A percentile compares a stretch with the other conserved stretches of the same genome.
Evolutionary conservation across 768 basidiomycete species (phyloP).

Genomic region (Chalciporus chontae): DNA sequence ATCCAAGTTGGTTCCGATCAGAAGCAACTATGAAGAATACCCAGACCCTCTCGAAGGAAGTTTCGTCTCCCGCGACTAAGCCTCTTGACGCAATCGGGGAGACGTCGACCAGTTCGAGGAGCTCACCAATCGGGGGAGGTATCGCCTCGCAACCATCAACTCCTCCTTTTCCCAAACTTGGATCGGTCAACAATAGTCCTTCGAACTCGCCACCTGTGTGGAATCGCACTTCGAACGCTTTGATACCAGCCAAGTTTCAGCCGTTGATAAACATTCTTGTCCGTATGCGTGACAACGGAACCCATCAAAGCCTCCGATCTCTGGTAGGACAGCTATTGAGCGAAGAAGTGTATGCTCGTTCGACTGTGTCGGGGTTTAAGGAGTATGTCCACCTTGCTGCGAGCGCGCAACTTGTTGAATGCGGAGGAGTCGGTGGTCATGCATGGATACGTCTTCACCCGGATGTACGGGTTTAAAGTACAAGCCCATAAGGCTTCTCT

Average conservation of each 20-base stretch:
- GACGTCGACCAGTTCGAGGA: conserved; percentile 6
- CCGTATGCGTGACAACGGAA: conserved; percentile 31
- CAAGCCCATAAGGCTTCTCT: not conserved
- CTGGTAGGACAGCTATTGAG: conserved; percentile 33
- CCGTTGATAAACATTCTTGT: conserved; percentile 35
- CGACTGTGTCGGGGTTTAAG: conserved; percentile 39
- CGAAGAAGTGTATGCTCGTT: conserved; percentile 34
- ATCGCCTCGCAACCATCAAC: not conserved
- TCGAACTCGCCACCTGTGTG: not conserved
- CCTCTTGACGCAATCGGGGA: conserved; percentile 6
- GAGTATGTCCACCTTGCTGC: conserved; percentile 40
- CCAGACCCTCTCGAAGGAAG: not conserved
- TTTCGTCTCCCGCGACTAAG: conserved; percentile 13
- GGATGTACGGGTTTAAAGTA: conserved; percentile 14
- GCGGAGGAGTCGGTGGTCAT: conserved; percentile 36
- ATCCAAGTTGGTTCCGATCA: conserved; percentile 20
- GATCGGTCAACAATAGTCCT: not conserved
- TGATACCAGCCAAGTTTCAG: conserved; percentile 18
- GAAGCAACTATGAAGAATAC: not conserved
- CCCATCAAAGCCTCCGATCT: conserved; percentile 35
- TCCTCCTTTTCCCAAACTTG: not conserved
- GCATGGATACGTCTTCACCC: conserved; percentile 37
- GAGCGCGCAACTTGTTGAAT: conserved; percentile 36
- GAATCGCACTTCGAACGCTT: not conserved
- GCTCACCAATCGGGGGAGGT: conserved; percentile 6